These are phyloP conservation scores for Rutidosis leptorrhynchoides DNA, from an alignment of 129 eudicot genomes.

Conservation along the genomic window DNA sequence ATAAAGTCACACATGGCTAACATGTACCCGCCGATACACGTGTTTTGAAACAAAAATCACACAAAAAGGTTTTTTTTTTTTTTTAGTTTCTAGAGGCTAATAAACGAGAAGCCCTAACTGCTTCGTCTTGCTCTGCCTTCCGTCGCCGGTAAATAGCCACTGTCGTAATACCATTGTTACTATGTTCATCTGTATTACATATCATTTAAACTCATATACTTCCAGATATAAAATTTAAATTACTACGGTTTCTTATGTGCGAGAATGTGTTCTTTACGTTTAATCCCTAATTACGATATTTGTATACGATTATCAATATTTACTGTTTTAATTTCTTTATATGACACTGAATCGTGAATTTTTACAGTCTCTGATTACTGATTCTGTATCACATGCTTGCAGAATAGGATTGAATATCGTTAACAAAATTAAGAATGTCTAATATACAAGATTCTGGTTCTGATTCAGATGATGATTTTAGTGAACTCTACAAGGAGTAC, in stretches of 20 bases:
- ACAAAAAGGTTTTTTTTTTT: too few species aligned
- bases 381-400: slow-evolving; percentile 2
- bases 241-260: slow-evolving; percentile 20
- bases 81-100: slow-evolving; percentile 11
- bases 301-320: not conserved
- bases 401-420: slow-evolving; percentile 24
- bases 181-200: not conserved
- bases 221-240: not conserved
- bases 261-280: slow-evolving; percentile 6
- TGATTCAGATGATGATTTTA: slow-evolving; percentile 90
- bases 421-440: slow-evolving; percentile 37
- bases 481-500: slow-evolving; percentile 90
- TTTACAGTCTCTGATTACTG: not conserved
- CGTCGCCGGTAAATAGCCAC: slow-evolving; percentile 15
- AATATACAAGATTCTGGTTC: slow-evolving; percentile 54
- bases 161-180: slow-evolving; percentile 3
- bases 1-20: too few species aligned
- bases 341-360: not conserved
- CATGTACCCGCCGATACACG: too few species aligned
- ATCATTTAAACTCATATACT: not conserved
- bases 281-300: not conserved
- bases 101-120: slow-evolving; percentile 21
- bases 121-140: slow-evolving; percentile 9
- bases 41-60: too few species aligned
- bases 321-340: not conserved